Evolutionary conservation across 345 rosid genomes (phyloP).

Genomic region (Populus deltoides): DNA sequence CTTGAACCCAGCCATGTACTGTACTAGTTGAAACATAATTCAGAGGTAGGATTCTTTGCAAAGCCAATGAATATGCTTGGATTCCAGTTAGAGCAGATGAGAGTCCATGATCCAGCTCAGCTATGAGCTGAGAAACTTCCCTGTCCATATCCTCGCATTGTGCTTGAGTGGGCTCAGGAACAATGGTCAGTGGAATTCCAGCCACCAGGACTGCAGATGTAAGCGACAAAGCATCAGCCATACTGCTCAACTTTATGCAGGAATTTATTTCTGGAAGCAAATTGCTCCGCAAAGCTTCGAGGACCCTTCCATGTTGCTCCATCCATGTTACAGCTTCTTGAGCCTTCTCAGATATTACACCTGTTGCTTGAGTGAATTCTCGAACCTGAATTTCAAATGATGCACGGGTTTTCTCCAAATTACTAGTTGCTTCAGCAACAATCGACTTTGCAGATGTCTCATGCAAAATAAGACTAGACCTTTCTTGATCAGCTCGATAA

Average conservation of each 20-base stretch:
- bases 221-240: constrained; percentile 60
- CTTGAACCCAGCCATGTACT: constrained; percentile 78
- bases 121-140: constrained; percentile 65
- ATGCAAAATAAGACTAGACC: constrained; percentile 57
- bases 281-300: constrained; percentile 72
- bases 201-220: constrained; percentile 75
- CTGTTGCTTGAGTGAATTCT: constrained; percentile 80
- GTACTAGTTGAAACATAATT: constrained; percentile 71
- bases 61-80: constrained; percentile 66
- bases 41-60: constrained; percentile 79
- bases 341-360: constrained; percentile 66
- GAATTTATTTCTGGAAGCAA: constrained; percentile 58
- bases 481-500: constrained; percentile 81
- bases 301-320: constrained; percentile 80
- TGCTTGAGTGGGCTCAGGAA: constrained; percentile 91
- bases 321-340: constrained; percentile 81
- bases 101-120: constrained; percentile 63
- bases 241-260: constrained; percentile 42
- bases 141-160: constrained; percentile 78
- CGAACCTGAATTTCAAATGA: constrained; percentile 73
- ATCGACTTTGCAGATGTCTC: constrained; percentile 81
- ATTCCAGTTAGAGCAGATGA: constrained; percentile 61
- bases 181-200: constrained; percentile 78
- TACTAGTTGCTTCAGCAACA: constrained; percentile 74
- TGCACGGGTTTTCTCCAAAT: constrained; percentile 53